Percentiles rank a stretch among this genome's conserved stretches.
Conservation (phyloP, 441 rosid genomes). For the Biscutella auriculata region DNA sequence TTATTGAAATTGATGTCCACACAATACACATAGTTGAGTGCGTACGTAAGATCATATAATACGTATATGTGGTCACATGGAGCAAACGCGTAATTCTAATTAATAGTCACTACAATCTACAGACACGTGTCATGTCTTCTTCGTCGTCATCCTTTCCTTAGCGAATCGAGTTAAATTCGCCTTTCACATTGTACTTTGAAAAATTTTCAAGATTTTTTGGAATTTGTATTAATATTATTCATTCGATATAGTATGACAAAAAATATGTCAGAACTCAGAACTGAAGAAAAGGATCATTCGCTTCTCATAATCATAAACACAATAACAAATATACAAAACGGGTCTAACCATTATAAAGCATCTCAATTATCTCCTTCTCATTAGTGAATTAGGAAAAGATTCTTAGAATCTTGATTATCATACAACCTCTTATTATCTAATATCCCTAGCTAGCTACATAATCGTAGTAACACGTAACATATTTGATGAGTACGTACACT, state of each 20-base stretch:
- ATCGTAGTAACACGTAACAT: conserved; percentile 13
- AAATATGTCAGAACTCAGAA: not conserved
- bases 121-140: conserved; percentile 15
- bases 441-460: conserved; percentile 11
- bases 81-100: conserved; percentile 16
- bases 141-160: conserved; percentile 5
- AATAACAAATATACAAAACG: conserved; percentile 2
- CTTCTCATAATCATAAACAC: not conserved
- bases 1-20: not conserved
- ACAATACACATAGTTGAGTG: conserved; percentile 4
- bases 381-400: conserved; percentile 19
- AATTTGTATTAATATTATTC: not conserved
- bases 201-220: conserved; percentile 6
- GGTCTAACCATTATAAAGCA: not conserved
- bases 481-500: not conserved
- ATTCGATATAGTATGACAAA: not conserved
- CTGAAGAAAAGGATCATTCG: not conserved
- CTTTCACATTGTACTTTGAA: conserved; percentile 16
- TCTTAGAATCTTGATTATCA: conserved; percentile 23
- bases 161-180: not conserved
- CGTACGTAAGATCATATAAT: conserved; percentile 1
- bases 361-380: conserved; percentile 16
- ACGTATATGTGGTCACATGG: conserved; percentile 13
- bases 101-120: conserved; percentile 1
- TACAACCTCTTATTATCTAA: conserved; percentile 8